Evolutionary conservation across 2,329 filamentous ascomycete genomes (phyloP).

Genomic region (Curvularia lunata): DNA sequence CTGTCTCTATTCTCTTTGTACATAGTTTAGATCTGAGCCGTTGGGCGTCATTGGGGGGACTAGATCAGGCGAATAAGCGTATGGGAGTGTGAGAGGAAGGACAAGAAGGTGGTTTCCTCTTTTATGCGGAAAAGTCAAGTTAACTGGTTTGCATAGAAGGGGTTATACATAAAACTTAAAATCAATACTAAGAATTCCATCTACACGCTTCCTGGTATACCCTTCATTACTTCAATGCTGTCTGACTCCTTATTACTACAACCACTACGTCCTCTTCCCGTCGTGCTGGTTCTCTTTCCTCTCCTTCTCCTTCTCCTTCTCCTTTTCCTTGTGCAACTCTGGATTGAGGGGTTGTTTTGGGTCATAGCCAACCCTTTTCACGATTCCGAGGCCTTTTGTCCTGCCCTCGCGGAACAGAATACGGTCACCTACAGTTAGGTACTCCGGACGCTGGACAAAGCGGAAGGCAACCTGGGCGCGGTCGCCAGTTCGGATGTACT

Average conservation of each 20-base stretch:
- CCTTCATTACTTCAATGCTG: background rate
- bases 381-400: conserved; percentile 94
- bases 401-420: conserved; percentile 92
- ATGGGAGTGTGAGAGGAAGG: background rate
- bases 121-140: background rate
- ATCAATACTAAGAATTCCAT: background rate
- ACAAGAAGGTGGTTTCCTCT: background rate
- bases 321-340: conserved; percentile 34
- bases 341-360: conserved; percentile 56
- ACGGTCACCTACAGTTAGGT: conserved; percentile 84
- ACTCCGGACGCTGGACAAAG: conserved; percentile 94
- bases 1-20: background rate
- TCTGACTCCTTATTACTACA: background rate
- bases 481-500: conserved; percentile 92
- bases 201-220: background rate
- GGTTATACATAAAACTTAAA: background rate
- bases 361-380: conserved; percentile 91
- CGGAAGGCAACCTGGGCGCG: conserved; percentile 92
- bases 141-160: background rate
- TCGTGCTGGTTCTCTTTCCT: background rate
- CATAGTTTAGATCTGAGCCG: background rate
- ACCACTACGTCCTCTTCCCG: background rate
- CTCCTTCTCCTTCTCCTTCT: conserved; percentile 19
- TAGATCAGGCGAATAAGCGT: background rate
- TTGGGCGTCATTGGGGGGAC: background rate